Evolutionary conservation across 2,329 filamentous ascomycete genomes (phyloP), one percentile per base, ranked within the genome.

Genomic region (Fusarium solani-melongenae): DNA sequence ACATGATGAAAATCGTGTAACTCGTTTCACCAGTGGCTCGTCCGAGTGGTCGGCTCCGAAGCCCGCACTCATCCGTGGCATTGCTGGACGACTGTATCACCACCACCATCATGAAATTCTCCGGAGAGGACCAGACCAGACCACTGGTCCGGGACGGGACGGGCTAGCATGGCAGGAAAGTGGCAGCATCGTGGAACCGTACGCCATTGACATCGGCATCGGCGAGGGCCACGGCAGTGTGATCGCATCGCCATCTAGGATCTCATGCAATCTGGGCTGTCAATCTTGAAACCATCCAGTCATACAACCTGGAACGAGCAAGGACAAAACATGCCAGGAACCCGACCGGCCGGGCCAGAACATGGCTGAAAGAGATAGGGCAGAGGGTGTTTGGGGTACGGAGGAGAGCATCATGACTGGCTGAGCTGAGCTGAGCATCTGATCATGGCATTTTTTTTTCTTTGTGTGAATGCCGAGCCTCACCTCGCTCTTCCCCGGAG

Each of bases 201-300:
- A 15, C 33, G 22, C 61, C 51, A 55, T 24, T 24, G 39, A n/a
- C 20, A 44, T 62, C 71, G 71, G 59, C 55, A 70, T 64, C 69
- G 62, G 62, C 59, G 65, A 72, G 38, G 17, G 31, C 56, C 62
- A 74, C 31, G 61, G 71, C 36, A 64, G 17, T 72, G 55, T 53
- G 60, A 66, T 56, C 56, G 68, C 67, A 64, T 74, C 55, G 41
- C 33, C 56, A 74, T 72, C 66, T 56, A 24, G 57, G 66, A 74
- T 74, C 72, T 73, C 53, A 69, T 71, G 72, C 63, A 62, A 75
- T 64, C 72, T 75, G 34, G 62, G 36, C 70, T 67, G 62, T 71
- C 70, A 73, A 70, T 60, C 67, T 73, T 14, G 17, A 60, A 53
- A 33, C 31, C 38, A n/a, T 34, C 51, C 39, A 56, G 55, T 64